phyloP scores from a whole-genome alignment of 164 flowering plant species.

The Tetracentron sinense region DNA sequence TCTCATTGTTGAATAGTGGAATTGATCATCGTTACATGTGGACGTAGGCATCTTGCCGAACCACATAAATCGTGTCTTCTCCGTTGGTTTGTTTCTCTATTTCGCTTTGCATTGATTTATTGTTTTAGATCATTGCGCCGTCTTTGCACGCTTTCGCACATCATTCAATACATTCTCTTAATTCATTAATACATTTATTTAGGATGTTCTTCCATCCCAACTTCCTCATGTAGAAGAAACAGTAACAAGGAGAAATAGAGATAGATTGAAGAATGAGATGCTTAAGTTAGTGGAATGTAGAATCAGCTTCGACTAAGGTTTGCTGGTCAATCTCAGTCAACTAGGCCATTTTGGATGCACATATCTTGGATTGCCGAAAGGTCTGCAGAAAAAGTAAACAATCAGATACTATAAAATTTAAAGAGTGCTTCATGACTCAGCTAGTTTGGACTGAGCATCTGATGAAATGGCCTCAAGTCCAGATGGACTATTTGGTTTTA shows the following conservation, averaged over 20 bases:
- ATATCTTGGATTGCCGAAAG: neutral
- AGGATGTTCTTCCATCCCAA: neutral
- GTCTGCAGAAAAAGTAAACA: neutral
- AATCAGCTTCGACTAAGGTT: constrained; percentile 27
- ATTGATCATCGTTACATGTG: too few relatives aligned
- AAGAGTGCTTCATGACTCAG: constrained; percentile 15
- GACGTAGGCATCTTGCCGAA: too few relatives aligned
- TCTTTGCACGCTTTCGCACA: too few relatives aligned
- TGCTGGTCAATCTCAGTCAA: constrained; percentile 22
- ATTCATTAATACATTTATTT: neutral
- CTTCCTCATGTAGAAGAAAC: neutral
- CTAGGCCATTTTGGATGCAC: constrained; percentile 11
- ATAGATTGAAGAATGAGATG: constrained; percentile 20
- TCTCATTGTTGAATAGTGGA: too few relatives aligned
- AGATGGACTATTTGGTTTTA: neutral
- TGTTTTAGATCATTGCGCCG: too few relatives aligned
- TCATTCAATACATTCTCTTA: neutral
- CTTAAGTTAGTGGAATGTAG: constrained; percentile 26
- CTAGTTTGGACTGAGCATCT: constrained; percentile 6
- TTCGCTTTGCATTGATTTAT: too few relatives aligned
- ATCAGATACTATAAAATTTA: neutral
- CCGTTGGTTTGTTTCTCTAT: too few relatives aligned
- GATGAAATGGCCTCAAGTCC: neutral
- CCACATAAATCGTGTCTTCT: too few relatives aligned
- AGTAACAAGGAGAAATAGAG: constrained; percentile 4